Base-by-base conservation (phyloP, 192 early-diverging fungal species). In the Backusella australiensis region DNA sequence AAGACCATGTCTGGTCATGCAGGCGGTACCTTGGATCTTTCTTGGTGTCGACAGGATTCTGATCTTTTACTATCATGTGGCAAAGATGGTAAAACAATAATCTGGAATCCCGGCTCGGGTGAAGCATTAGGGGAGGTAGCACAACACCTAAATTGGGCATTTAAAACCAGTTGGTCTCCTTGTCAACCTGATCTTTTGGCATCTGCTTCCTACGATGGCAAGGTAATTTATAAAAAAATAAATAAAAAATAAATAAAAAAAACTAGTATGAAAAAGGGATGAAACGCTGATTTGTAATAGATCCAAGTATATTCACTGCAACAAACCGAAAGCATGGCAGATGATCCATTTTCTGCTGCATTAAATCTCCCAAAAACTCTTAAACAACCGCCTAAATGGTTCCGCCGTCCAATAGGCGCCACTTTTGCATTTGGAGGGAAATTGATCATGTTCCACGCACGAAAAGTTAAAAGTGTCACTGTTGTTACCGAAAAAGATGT, bases 141-240 rank as follows among this genome's bases (percentile, higher is more conserved):
- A 52, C 86, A 87, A 59, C 89, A 89, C 69, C 83, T 81, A 75
- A 98, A 98, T 86, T 99, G 96, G 97, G 86, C 92, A 19, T 98
- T 97, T 82, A 94, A 98, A 77, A 94, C 94, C 46, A 93, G 95
- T 77, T 98, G 97, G 96, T 97, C 95, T 81, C 91, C 93, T 73
- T 81, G 90, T 63, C 98, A 99, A 78, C 98, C 98, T 17, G 95
- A 98, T 76, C 82, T 97, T 14, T 84, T 96, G 46, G 90, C 91
- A 34, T 91, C 93, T 39, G 91, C 96, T 12, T 95, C 95, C 3
- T 98, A 95, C 77, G 98, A 99, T 82, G 96, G 96, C 19, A 90
- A 90, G 78, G 86, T 90, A 84, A 14, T n/a, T 11, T 36, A 67
- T 35, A 36, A 12, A 19, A 2, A 7, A 29, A 35, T 1, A n/a